These are phyloP conservation scores for Heliamphora pulchella DNA, from an alignment of 179 eudicot species.

Conservation along the genomic window DNA sequence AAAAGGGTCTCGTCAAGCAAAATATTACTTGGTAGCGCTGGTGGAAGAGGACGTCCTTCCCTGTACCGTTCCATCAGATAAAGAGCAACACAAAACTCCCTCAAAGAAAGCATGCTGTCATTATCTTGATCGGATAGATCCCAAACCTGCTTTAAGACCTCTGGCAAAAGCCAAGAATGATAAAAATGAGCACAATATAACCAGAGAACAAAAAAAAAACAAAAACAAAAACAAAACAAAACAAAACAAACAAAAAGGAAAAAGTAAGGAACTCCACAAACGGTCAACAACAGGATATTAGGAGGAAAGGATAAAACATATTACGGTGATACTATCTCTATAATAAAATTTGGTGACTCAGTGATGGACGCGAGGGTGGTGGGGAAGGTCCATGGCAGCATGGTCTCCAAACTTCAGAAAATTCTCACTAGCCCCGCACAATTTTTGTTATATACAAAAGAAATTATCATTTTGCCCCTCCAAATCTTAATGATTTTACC, in stretches of 20 bases:
- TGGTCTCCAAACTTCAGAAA: too few relatives aligned
- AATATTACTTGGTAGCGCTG: slow-evolving; percentile 62
- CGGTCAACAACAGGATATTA: background rate
- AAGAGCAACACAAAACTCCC: slow-evolving; percentile 93
- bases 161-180: slow-evolving; percentile 37
- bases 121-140: slow-evolving; percentile 97
- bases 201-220: background rate
- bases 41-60: slow-evolving; percentile 90
- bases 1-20: slow-evolving; percentile 63
- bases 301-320: background rate
- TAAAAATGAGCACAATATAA: slow-evolving; percentile 5
- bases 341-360: background rate
- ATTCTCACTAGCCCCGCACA: too few relatives aligned
- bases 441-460: too few relatives aligned
- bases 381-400: too few relatives aligned
- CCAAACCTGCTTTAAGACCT: slow-evolving; percentile 98
- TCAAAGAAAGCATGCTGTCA: slow-evolving; percentile 97
- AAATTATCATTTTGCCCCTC: too few relatives aligned
- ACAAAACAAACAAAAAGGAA: background rate
- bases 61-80: slow-evolving; percentile 93
- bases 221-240: background rate
- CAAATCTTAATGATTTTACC: too few relatives aligned
- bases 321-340: background rate
- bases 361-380: too few relatives aligned
- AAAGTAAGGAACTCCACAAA: background rate